Evolutionary conservation across 1,284 basidiomycete species (phyloP).

Genomic region (Sphagnurus paluster): DNA sequence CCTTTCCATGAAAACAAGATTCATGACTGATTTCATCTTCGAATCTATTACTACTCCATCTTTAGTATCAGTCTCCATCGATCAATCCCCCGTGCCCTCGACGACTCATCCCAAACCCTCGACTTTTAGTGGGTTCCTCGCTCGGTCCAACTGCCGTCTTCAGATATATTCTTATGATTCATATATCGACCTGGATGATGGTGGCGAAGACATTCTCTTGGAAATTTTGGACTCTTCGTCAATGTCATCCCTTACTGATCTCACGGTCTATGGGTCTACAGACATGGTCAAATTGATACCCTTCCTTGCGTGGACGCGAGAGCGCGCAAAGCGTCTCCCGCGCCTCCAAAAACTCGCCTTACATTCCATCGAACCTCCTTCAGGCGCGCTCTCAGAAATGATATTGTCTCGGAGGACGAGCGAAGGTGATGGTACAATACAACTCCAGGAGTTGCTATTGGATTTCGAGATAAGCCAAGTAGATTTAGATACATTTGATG

Average conservation of each 20-base stretch:
- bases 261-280: conserved; percentile 4
- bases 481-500: too few species aligned
- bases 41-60: conserved; percentile 7
- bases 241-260: conserved; percentile 6
- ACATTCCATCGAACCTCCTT: too few species aligned
- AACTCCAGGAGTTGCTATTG: too few species aligned
- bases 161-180: conserved; percentile 1
- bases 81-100: background rate
- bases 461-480: too few species aligned
- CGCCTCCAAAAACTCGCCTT: too few species aligned
- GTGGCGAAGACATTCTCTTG: conserved; percentile 4
- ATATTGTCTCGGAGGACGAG: conserved; percentile 4
- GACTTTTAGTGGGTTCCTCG: conserved; percentile 7
- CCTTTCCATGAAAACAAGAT: too few species aligned
- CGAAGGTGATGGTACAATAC: too few species aligned
- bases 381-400: too few species aligned
- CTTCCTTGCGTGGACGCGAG: conserved; percentile 1
- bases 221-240: conserved; percentile 5
- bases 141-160: conserved; percentile 8
- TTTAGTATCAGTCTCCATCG: conserved; percentile 5
- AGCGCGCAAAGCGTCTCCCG: too few species aligned
- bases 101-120: background rate
- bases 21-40: conserved; percentile 1
- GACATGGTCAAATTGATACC: background rate
- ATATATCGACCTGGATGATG: background rate